A percentile compares a stretch with the other conserved stretches of the same genome.
phyloP scores from a whole-genome alignment of 495 filamentous ascomycete species.

The Penicillium lividum region DNA sequence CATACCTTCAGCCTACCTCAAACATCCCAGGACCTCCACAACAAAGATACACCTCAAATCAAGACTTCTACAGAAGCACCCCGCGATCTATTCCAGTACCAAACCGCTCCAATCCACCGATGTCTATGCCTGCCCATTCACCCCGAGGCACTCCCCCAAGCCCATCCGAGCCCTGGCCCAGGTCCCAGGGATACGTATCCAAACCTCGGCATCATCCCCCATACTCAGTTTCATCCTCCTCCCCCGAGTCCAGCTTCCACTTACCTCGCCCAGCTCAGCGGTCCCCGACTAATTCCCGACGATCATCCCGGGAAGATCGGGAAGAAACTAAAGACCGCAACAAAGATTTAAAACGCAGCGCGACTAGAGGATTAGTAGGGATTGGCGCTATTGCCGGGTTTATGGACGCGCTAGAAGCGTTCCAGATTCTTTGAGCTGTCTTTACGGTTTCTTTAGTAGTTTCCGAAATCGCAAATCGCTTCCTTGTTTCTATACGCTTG shows the following conservation, averaged over 20 bases:
- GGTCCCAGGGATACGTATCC: constrained; percentile 16
- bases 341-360: constrained; percentile 33
- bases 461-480: too few relatives aligned
- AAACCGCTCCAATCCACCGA: constrained; percentile 8
- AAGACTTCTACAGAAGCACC: constrained; percentile 7
- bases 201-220: constrained; percentile 21
- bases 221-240: constrained; percentile 28
- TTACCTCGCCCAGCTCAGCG: constrained; percentile 21
- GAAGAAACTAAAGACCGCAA: constrained; percentile 29
- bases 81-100: constrained; percentile 22
- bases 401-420: constrained; percentile 46
- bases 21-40: constrained; percentile 14
- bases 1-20: constrained; percentile 2
- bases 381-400: constrained; percentile 47
- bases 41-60: constrained; percentile 13
- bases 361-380: constrained; percentile 41
- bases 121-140: constrained; percentile 16
- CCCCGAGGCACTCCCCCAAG: constrained; percentile 20
- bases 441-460: neutral
- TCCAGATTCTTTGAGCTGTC: constrained; percentile 29
- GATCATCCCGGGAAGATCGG: constrained; percentile 25
- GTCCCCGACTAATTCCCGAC: constrained; percentile 23
- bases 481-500: too few relatives aligned
- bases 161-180: constrained; percentile 20
- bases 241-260: constrained; percentile 21